Conservation (phyloP, 768 basidiomycete genomes). For the Suillus cothurnatus region DNA sequence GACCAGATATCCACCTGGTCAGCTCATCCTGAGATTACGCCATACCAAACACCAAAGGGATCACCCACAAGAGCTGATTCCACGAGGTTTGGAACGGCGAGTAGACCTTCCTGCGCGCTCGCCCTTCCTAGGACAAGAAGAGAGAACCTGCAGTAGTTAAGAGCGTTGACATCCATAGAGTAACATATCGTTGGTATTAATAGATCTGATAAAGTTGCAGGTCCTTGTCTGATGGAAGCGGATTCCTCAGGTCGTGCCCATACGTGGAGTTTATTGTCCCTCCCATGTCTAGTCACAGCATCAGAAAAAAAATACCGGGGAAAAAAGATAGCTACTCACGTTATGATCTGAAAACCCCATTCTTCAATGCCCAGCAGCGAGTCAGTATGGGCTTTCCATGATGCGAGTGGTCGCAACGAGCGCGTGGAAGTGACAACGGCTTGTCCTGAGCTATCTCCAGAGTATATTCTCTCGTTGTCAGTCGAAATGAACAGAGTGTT, state of each 20-base stretch:
- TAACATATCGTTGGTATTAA: constrained; percentile 56
- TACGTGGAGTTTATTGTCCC: constrained; percentile 85
- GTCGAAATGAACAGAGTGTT: constrained; percentile 61
- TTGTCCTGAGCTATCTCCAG: constrained; percentile 81
- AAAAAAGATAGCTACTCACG: constrained; percentile 25
- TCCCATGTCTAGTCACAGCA: constrained; percentile 58
- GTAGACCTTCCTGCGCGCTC: constrained; percentile 42
- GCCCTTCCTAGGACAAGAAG: constrained; percentile 42
- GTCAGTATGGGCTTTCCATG: constrained; percentile 81
- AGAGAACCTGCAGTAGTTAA: constrained; percentile 93
- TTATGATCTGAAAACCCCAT: constrained; percentile 66
- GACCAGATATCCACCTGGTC: constrained; percentile 85
- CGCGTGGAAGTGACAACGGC: constrained; percentile 77
- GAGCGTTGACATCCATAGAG: constrained; percentile 87
- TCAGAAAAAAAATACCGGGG: not conserved
- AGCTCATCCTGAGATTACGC: not conserved
- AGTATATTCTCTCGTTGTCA: constrained; percentile 82
- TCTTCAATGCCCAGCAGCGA: constrained; percentile 81
- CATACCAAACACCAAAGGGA: not conserved
- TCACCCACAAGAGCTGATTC: constrained; percentile 77
- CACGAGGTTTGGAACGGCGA: constrained; percentile 86
- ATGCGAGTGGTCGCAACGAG: constrained; percentile 68
- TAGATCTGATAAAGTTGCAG: constrained; percentile 54
- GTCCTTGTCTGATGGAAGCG: constrained; percentile 48
- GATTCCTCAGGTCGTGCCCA: constrained; percentile 61